Base-by-base conservation (phyloP, 2,329 filamentous ascomycete species). In the Botrytis tulipae region DNA sequence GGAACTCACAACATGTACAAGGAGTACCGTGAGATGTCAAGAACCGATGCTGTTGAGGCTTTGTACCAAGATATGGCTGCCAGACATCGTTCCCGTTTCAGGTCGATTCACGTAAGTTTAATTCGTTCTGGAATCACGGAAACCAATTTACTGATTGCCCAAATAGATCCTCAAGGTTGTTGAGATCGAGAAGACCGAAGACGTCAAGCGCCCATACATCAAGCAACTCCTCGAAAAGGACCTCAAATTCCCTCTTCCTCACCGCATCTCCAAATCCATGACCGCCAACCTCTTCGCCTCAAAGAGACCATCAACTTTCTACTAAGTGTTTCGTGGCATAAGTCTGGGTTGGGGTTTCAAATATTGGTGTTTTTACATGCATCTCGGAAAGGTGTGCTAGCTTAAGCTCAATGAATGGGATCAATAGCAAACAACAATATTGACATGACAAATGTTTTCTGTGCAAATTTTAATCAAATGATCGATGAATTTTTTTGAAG, bases 1-100 rank as follows among this genome's bases (percentile, higher is more conserved):
- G 96, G 96, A 82, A 99, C 96, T 83, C 96, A 99, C 94, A 99
- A 99, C 93, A 99, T 99, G 96, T 99, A 99, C 94, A 98, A 98
- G 92, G 96, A 99, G 92, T 98, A 98, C 93, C 93, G 96, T 85
- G 96, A 98, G 90, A 93, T 98, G 90, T 95, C 93, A 84, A 91
- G 96, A 86, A 93, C 92, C 83, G 95, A 96, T 81, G 96, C 96
- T 80, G 95, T 98, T 83, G 93, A 98, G 87, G 87, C 95, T 81
- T 91, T 99, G 84, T 99, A 99, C 92, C 93, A 96, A 87, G 96
- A 99, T 89, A 98, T 99, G 96, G 94, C 96, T 81, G 95, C 97
- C 86, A 94, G 96, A 85, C 96, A 99, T 91, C 94, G 93, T 84
- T 92, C 96, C 83, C 93, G 96, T 83, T 99, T 99, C 90, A 91